A percentile compares a stretch with the other conserved stretches of the same genome.
Evolutionary conservation across 495 filamentous ascomycete species (phyloP).

Genomic region (Eremomyces bilateralis): DNA sequence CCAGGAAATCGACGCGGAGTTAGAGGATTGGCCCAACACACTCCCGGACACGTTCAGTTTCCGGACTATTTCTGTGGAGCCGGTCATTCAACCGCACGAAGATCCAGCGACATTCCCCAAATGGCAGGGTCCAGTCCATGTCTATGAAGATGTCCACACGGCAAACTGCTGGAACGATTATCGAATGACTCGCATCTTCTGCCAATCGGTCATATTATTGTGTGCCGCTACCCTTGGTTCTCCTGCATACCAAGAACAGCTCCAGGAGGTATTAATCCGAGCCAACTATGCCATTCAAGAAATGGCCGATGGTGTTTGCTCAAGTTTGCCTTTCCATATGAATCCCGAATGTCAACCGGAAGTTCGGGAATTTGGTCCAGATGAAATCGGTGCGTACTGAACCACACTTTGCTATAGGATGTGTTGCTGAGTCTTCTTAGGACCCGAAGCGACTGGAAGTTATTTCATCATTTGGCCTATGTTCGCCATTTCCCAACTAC

Average conservation of each 20-base stretch:
- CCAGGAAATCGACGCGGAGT: slow-evolving; percentile 10
- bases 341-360: slow-evolving; percentile 9
- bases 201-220: slow-evolving; percentile 11
- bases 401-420: no score
- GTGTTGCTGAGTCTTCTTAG: no score
- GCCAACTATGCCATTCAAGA: slow-evolving; percentile 8
- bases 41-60: slow-evolving; percentile 11
- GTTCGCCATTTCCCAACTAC: slow-evolving; percentile 11
- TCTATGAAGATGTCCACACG: slow-evolving; percentile 13
- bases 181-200: slow-evolving; percentile 16
- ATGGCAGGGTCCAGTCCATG: slow-evolving; percentile 14
- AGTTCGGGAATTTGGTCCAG: neutral
- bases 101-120: slow-evolving; percentile 6
- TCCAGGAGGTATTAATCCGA: neutral
- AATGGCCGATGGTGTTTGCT: slow-evolving; percentile 15
- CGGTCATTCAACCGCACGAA: no score
- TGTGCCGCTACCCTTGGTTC: no score
- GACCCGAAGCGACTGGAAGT: slow-evolving; percentile 8
- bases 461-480: slow-evolving; percentile 17
- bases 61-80: slow-evolving; percentile 5
- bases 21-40: slow-evolving; percentile 11
- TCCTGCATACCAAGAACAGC: no score
- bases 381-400: neutral
- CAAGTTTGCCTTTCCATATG: slow-evolving; percentile 16
- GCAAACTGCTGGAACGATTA: slow-evolving; percentile 16